Conservation (phyloP, 495 filamentous ascomycete species). For the Aspergillus asperescens region DNA sequence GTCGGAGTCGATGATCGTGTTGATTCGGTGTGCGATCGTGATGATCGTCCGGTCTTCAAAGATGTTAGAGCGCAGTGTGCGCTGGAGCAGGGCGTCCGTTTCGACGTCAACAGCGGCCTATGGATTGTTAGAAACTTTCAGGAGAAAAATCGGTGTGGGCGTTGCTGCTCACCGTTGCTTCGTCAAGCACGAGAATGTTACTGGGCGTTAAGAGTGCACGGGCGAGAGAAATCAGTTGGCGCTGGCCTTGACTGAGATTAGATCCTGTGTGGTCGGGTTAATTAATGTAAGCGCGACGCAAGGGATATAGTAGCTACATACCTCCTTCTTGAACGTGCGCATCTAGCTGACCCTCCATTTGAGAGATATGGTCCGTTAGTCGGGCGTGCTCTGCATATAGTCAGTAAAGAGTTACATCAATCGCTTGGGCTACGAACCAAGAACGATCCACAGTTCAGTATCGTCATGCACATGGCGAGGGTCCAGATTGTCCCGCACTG, state of each 20-base stretch:
- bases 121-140: constrained; percentile 20
- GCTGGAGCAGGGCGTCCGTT: constrained; percentile 78
- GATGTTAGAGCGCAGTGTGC: constrained; percentile 49
- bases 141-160: constrained; percentile 8
- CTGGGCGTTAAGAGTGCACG: constrained; percentile 90
- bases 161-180: constrained; percentile 65
- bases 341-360: constrained; percentile 87
- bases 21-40: constrained; percentile 95
- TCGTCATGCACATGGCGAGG: constrained; percentile 94
- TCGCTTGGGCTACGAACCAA: constrained; percentile 56
- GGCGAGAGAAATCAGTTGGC: constrained; percentile 88
- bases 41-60: constrained; percentile 94
- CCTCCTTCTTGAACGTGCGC: constrained; percentile 90
- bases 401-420: constrained; percentile 12
- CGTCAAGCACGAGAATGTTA: constrained; percentile 95
- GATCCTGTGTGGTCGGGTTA: constrained; percentile 44
- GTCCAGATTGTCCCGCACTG: constrained; percentile 92
- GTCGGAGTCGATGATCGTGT: constrained; percentile 92
- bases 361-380: constrained; percentile 82
- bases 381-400: constrained; percentile 73
- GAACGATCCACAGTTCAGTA: constrained; percentile 93
- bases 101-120: constrained; percentile 90
- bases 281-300: constrained; percentile 12
- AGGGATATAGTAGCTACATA: constrained; percentile 36
- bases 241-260: constrained; percentile 60